Evolutionary conservation across 495 filamentous ascomycete genomes (phyloP), one percentile per base, ranked within the genome.

Genomic region (Pyrenopolyporus hunteri): DNA sequence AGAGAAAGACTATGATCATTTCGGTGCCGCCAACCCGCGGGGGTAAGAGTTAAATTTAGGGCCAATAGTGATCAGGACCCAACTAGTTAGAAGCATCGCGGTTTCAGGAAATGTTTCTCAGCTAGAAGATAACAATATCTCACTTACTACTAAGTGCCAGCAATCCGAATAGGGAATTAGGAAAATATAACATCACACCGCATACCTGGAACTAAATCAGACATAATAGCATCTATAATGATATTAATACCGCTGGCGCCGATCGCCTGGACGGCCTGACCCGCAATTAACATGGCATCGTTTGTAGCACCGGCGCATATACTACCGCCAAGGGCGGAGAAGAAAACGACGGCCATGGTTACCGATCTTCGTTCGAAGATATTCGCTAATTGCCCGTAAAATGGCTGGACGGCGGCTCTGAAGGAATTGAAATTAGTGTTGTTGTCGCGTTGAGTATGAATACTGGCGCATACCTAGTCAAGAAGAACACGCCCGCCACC

Each of bases 201-300:
- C n/a, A n/a, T n/a, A n/a, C n/a, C n/a, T n/a, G 84, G 85, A 70
- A 91, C 90, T 28, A 91, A 59, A 77, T 94, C 90, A 1, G 83
- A 82, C 33, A 94, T 88, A 45, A 79, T 81, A 50, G 93, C 89
- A 63, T 93, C 91, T 22, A 87, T 17, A 55, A 93, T 70, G 10
- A 87, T 82, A 9, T 90, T 79, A 26, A 92, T 79, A 1, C 91
- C 90, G 54, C 89, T 89, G 31, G 87, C 87, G 11, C 89, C 91
- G 13, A 86, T 73, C 50, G 91, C 91, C 66, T 93, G 91, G 25
- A 94, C 76, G 0, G 85, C 85, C 64, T 91, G 76, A n/a, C 88
- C 91, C 1, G 81, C 82, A 25, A 94, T 79, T 39, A 93, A 78
- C 82, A 90, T 89, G 2, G 46, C 59, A 6, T 66, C 66, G 17